Conservation (phyloP, 164 flowering plant genomes). For the Tetrastigma voinierianum region DNA sequence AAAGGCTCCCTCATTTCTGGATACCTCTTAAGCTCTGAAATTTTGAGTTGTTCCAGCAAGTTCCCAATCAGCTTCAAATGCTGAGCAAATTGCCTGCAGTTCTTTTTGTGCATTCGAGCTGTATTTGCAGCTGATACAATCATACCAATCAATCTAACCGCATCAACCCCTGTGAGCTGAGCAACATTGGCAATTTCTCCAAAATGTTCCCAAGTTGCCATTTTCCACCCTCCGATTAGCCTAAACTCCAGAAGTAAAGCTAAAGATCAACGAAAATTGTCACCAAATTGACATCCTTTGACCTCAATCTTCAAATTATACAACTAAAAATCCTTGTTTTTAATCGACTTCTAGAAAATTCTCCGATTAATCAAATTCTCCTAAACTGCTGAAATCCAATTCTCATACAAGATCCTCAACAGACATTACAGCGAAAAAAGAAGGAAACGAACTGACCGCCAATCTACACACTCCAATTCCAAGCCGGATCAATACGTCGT, state of each 20-base stretch:
- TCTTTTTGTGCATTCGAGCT: conserved; percentile 93
- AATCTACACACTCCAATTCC: neutral
- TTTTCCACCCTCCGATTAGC: conserved; percentile 9
- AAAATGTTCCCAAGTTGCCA: conserved; percentile 48
- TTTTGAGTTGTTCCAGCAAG: conserved; percentile 81
- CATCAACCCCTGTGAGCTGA: conserved; percentile 69
- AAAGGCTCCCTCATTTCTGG: conserved; percentile 94
- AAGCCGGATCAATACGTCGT: conserved; percentile 12
- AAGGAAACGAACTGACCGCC: conserved; percentile 1
- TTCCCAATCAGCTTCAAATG: conserved; percentile 93
- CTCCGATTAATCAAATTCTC: neutral
- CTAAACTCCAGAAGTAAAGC: neutral
- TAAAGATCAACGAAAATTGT: neutral
- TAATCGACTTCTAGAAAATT: neutral
- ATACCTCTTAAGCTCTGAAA: conserved; percentile 84
- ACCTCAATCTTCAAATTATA: neutral
- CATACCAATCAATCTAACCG: conserved; percentile 68
- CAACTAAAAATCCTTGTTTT: neutral
- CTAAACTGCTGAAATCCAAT: no score
- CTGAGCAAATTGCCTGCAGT: conserved; percentile 88
- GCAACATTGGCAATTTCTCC: conserved; percentile 65
- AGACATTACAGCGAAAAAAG: neutral
- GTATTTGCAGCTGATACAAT: conserved; percentile 86
- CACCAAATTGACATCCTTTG: neutral
- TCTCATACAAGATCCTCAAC: no score